A percentile compares a stretch with the other conserved stretches of the same genome.
phyloP scores from a whole-genome alignment of 1,284 basidiomycete genomes.

The Malassezia sympodialis region DNA sequence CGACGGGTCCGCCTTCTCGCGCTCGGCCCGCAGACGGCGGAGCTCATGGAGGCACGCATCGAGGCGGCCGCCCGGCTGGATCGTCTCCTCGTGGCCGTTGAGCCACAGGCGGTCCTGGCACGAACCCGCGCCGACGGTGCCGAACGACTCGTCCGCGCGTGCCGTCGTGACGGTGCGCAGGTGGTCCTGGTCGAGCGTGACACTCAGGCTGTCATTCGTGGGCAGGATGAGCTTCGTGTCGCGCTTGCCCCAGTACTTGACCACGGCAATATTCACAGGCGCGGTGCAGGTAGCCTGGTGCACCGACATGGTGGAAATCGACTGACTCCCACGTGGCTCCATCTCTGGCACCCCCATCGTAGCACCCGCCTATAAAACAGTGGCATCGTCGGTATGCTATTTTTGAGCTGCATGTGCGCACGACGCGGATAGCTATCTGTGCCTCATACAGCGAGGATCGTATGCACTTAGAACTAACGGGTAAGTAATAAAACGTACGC shows the following conservation, averaged over 20 bases:
- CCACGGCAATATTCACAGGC: conserved; percentile 90
- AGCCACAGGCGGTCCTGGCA: conserved; percentile 72
- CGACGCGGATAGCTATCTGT: not conserved
- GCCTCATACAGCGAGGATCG: not conserved
- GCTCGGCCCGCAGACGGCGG: conserved; percentile 62
- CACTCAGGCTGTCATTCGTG: conserved; percentile 92
- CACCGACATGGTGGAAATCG: conserved; percentile 40
- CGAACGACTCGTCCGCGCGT: conserved; percentile 67
- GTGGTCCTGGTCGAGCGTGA: conserved; percentile 93
- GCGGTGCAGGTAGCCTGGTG: conserved; percentile 82
- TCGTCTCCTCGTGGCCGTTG: conserved; percentile 79
- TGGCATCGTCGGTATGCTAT: conserved; percentile 18
- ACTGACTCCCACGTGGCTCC: not conserved
- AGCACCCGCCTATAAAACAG: not conserved
- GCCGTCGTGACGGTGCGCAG: conserved; percentile 87
- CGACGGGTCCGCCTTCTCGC: conserved; percentile 55
- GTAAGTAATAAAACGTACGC: conserved; percentile 27
- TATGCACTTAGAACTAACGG: conserved; percentile 16
- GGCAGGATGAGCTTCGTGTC: conserved; percentile 89
- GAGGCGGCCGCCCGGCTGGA: conserved; percentile 69
- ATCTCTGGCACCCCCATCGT: not conserved
- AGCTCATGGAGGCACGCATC: conserved; percentile 80
- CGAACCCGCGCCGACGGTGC: conserved; percentile 39
- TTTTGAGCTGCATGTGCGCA: conserved; percentile 9
- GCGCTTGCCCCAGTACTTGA: conserved; percentile 93